phyloP scores from a whole-genome alignment of 2,329 filamentous ascomycete species.

The Penicillium sp. region DNA sequence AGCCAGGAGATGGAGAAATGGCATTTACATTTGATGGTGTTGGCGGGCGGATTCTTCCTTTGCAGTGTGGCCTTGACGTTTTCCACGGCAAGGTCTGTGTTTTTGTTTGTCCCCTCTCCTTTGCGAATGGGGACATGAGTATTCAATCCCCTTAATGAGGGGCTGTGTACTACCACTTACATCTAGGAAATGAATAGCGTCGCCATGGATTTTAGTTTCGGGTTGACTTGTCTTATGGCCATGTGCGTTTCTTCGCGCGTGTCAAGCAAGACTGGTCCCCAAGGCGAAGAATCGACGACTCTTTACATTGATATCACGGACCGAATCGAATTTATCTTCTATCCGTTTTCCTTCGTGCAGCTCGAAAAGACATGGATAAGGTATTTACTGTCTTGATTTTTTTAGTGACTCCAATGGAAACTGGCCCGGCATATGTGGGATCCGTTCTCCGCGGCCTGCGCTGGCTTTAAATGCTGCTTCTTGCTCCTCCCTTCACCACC shows the following conservation, averaged over 20 bases:
- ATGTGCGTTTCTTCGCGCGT: not conserved
- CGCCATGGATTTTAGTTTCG: not conserved
- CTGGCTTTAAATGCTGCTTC: slow-evolving; percentile 23
- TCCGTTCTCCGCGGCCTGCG: not conserved
- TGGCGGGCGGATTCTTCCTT: not conserved
- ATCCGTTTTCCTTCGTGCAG: not conserved
- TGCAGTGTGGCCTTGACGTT: slow-evolving; percentile 1
- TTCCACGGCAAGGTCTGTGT: not conserved
- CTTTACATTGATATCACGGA: not conserved
- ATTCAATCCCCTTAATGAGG: not conserved
- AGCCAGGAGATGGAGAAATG: slow-evolving; percentile 4
- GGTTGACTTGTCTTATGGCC: not conserved
- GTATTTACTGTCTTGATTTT: slow-evolving; percentile 15
- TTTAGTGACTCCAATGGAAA: slow-evolving; percentile 25
- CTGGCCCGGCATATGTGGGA: slow-evolving; percentile 1
- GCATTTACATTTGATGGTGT: slow-evolving; percentile 3
- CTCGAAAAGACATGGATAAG: slow-evolving; percentile 11
- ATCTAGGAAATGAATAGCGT: slow-evolving; percentile 2
- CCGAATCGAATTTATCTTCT: slow-evolving; percentile 1
- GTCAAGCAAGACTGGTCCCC: not conserved
- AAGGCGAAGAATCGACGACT: slow-evolving; percentile 3
- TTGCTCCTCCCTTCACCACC: slow-evolving; percentile 22
- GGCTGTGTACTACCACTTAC: slow-evolving; percentile 1
- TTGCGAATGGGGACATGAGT: not conserved
- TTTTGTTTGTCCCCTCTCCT: not conserved